Evolutionary conservation across 306 rosid genomes (phyloP), one percentile per base, ranked within the genome.

Genomic region (Gastrolobium bilobum): DNA sequence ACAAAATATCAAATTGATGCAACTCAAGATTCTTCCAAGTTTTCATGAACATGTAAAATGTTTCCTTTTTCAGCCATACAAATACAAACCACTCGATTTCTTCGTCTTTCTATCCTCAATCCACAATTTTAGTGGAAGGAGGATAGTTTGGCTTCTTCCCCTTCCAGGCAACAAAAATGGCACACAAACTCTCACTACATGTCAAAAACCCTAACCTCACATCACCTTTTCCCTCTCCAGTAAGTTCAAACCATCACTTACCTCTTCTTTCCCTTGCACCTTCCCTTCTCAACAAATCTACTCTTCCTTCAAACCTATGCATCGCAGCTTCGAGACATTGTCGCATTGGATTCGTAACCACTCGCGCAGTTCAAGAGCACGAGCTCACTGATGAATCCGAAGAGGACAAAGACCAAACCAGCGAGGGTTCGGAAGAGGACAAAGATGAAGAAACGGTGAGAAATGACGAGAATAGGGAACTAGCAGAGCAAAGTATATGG

Each of bases 401-500:
- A 82, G 62, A n/a, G n/a, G n/a, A 77, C 29, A 86, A 46, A 3
- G 10, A 61, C 4, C 39, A 4, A 44, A 10, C 20, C 5, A 50
- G 14, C 4, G 13, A 35, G 26, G 73, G 1, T 56, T 33, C 31
- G 2, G 74, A 62, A 35, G 88, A 60, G 33, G 69, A 52, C n/a
- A 79, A 54, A 63, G 20, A 59, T 2, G 57, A 79, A 61, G 64
- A 13, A 1, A 33, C 8, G 5, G 15, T 11, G 58, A 59, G 20
- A 65, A 79, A 53, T 68, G 46, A 46, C 10, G 69, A 63, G 75
- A 71, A 44, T 0, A 76, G 53, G 34, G 87, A 86, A 37, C 54
- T 89, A 76, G 88, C 51, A 52, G 74, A 68, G 8, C 81, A 58
- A 78, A 83, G 86, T 30, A 65, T 88, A 76, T 84, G 89, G 89